Evolutionary conservation across 2,329 filamentous ascomycete genomes (phyloP), one percentile per base, ranked within the genome.

Genomic region (Hirsutella thompsonii): DNA sequence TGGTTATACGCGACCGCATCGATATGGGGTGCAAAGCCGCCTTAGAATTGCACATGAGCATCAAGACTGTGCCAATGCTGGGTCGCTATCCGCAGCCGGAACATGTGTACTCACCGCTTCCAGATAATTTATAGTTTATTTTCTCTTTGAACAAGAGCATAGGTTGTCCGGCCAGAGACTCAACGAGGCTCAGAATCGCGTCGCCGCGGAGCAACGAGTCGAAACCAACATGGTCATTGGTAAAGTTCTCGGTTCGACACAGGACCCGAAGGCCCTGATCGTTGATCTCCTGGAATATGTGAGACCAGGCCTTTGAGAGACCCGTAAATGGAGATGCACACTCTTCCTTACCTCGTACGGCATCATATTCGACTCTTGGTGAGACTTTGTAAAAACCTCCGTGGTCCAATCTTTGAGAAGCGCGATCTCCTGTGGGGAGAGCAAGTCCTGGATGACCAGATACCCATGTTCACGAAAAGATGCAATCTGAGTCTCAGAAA

Each of bases 21-120:
- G 40, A 49, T 49, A 42, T 49, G 47, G 37, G 47, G 47, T n/a
- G 47, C 47, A 30, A 49, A 49, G 14, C 47, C 47, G n/a, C 47
- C 45, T 46, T 10, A n/a, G n/a, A n/a, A n/a, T n/a, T n/a, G n/a
- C n/a, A n/a, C n/a, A n/a, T n/a, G n/a, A n/a, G n/a, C n/a, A n/a
- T n/a, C n/a, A n/a, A n/a, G n/a, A n/a, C n/a, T n/a, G n/a, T n/a
- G n/a, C n/a, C n/a, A n/a, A n/a, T n/a, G n/a, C n/a, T n/a, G n/a
- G n/a, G n/a, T 34, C 33, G 34, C 37, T 18, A 42, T 21, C n/a
- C n/a, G 32, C 14, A 5, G 32, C 32, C 14, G 5, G 13, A 6
- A 11, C 23, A 26, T 6, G 6, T 26, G 11, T 6, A 26, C 23
- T 26, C 19, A 44, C 45, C 47, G 30, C 47, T 49, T 18, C 47